Percentiles rank a stretch among this genome's conserved stretches.
These are phyloP conservation scores for Xylariaceae sp. DNA, from an alignment of 2,329 filamentous ascomycete species.

Conservation along the genomic window DNA sequence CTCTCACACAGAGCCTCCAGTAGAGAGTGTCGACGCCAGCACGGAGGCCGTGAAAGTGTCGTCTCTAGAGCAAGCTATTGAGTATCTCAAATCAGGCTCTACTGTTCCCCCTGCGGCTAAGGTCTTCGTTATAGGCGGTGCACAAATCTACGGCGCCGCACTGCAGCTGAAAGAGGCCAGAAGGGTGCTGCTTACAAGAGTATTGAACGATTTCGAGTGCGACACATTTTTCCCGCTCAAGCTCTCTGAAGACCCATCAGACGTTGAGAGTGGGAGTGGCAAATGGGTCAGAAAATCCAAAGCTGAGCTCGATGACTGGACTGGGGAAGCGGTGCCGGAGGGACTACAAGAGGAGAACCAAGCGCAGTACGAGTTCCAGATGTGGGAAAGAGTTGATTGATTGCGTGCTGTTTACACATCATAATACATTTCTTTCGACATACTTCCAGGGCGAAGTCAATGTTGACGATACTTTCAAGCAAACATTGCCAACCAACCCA, in stretches of 20 bases:
- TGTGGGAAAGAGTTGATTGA: constrained; percentile 58
- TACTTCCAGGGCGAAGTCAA: too few species aligned
- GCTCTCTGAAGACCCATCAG: constrained; percentile 38
- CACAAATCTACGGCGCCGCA: constrained; percentile 74
- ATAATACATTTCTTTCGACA: too few species aligned
- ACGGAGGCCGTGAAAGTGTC: constrained; percentile 53
- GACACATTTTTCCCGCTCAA: constrained; percentile 70
- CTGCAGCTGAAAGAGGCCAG: constrained; percentile 55
- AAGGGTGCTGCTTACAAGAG: constrained; percentile 66
- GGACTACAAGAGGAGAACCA: constrained; percentile 60
- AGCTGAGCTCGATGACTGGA: constrained; percentile 57
- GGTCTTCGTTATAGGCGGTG: constrained; percentile 86
- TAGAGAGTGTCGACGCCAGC: constrained; percentile 16
- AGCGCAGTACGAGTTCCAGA: constrained; percentile 65
- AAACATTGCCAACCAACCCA: not conserved
- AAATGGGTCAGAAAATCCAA: constrained; percentile 52
- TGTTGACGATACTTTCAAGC: too few species aligned
- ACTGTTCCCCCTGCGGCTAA: constrained; percentile 41
- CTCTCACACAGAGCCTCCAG: constrained; percentile 31
- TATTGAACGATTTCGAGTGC: constrained; percentile 67
- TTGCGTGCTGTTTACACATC: too few species aligned
- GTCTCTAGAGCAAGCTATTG: constrained; percentile 57
- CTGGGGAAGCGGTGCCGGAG: constrained; percentile 59
- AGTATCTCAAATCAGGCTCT: constrained; percentile 37
- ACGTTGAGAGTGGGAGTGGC: constrained; percentile 13